Evolutionary conservation across 805 yeast genomes (phyloP).

Genomic region (Candida xiaguanensis): DNA sequence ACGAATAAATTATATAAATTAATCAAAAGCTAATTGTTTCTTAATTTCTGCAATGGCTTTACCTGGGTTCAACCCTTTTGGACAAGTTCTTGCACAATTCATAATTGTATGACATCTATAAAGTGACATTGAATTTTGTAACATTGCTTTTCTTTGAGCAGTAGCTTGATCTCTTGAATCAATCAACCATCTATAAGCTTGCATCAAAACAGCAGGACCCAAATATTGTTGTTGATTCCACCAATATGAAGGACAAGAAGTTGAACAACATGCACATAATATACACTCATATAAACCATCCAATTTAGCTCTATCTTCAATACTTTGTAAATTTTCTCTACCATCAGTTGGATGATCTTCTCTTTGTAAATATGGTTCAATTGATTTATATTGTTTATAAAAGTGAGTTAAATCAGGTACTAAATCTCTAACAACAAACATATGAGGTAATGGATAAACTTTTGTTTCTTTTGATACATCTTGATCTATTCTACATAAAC

Average conservation of each 20-base stretch:
- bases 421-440: constrained; percentile 94
- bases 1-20: no score
- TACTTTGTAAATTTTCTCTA: constrained; percentile 84
- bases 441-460: constrained; percentile 96
- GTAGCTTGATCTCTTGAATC: constrained; percentile 96
- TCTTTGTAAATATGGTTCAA: constrained; percentile 94
- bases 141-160: constrained; percentile 73
- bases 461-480: constrained; percentile 71
- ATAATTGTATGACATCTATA: constrained; percentile 99
- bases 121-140: constrained; percentile 94
- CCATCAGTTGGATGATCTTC: constrained; percentile 79
- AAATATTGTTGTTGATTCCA: constrained; percentile 99
- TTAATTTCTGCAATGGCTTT: constrained; percentile 95
- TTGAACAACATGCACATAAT: constrained; percentile 97
- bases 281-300: constrained; percentile 98
- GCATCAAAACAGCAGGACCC: constrained; percentile 99
- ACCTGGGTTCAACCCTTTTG: constrained; percentile 98
- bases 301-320: constrained; percentile 90
- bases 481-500: constrained; percentile 89
- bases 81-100: constrained; percentile 98
- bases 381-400: constrained; percentile 97
- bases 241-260: constrained; percentile 99
- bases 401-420: constrained; percentile 98
- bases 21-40: constrained; percentile 83
- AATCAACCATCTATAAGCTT: constrained; percentile 97